phyloP scores from a whole-genome alignment of 192 early-diverging fungal species.

The Linnemannia zychae region DNA sequence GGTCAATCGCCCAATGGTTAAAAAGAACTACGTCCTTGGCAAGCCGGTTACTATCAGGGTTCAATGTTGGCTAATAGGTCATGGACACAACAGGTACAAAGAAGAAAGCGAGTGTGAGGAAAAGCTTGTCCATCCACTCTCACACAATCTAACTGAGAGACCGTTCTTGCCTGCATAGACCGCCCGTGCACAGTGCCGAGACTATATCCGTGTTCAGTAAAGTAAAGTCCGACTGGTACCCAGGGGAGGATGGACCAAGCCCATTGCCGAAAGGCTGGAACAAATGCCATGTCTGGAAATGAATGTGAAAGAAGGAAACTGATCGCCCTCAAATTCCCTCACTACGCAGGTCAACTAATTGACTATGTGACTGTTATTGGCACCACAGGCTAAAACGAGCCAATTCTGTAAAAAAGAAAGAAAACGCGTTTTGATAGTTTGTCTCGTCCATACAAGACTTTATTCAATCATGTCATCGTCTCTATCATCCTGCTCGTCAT shows the following conservation, averaged over 20 bases:
- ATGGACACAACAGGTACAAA: not conserved
- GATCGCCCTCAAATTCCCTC: too few species aligned
- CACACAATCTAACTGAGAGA: not conserved
- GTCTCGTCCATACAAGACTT: not conserved
- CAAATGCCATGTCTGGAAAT: slow-evolving; percentile 23
- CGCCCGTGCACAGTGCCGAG: slow-evolving; percentile 61
- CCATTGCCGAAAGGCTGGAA: slow-evolving; percentile 22
- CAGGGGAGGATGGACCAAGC: slow-evolving; percentile 48
- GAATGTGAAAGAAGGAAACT: not conserved
- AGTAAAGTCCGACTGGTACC: slow-evolving; percentile 65
- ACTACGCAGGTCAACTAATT: too few species aligned
- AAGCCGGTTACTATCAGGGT: slow-evolving; percentile 78
- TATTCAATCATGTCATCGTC: slow-evolving; percentile 29
- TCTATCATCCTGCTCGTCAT: slow-evolving; percentile 20
- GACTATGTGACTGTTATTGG: not conserved
- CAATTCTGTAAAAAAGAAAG: not conserved
- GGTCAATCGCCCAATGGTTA: slow-evolving; percentile 67
- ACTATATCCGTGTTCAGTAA: slow-evolving; percentile 67
- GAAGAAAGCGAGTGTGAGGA: too few species aligned
- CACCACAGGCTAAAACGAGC: too few species aligned
- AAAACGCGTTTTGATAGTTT: not conserved
- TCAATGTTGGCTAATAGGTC: slow-evolving; percentile 84
- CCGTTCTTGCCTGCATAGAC: slow-evolving; percentile 68
- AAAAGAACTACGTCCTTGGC: slow-evolving; percentile 76
- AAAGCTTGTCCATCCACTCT: slow-evolving; percentile 2